Evolutionary conservation across 257 asterid species (phyloP).

Genomic region (Avicennia marina): DNA sequence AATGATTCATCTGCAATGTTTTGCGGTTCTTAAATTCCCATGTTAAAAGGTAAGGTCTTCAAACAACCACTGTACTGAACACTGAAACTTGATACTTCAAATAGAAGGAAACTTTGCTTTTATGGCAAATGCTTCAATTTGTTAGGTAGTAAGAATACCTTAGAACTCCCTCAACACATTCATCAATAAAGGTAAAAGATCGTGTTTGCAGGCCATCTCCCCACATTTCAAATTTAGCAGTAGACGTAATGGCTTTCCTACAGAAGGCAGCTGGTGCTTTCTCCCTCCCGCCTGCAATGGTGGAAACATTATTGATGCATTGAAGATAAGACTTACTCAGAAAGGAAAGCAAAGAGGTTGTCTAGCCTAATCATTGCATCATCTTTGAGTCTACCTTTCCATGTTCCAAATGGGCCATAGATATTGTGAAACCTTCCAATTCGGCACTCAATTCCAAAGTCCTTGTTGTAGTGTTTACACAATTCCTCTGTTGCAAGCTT

Average conservation of each 20-base stretch:
- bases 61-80: too few species aligned
- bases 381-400: slow-evolving; percentile 60
- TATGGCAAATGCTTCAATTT: neutral
- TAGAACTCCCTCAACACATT: slow-evolving; percentile 82
- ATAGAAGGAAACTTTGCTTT: neutral
- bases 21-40: too few species aligned
- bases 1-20: too few species aligned
- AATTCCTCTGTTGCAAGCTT: slow-evolving; percentile 79
- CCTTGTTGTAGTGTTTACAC: slow-evolving; percentile 86
- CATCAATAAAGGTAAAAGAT: slow-evolving; percentile 86
- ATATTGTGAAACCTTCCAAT: slow-evolving; percentile 93
- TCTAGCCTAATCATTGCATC: neutral
- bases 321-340: neutral
- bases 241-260: slow-evolving; percentile 62
- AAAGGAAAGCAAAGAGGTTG: neutral
- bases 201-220: slow-evolving; percentile 89
- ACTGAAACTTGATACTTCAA: neutral
- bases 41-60: too few species aligned
- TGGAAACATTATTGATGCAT: neutral
- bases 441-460: slow-evolving; percentile 81
- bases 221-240: slow-evolving; percentile 88
- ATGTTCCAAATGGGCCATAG: slow-evolving; percentile 93
- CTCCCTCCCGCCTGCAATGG: slow-evolving; percentile 76
- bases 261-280: slow-evolving; percentile 93
- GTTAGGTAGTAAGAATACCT: slow-evolving; percentile 45